Percentiles rank a stretch among this genome's conserved stretches.
These are phyloP conservation scores for Ophiocordyceps australis DNA, from an alignment of 2,329 filamentous ascomycete species.

Conservation along the genomic window DNA sequence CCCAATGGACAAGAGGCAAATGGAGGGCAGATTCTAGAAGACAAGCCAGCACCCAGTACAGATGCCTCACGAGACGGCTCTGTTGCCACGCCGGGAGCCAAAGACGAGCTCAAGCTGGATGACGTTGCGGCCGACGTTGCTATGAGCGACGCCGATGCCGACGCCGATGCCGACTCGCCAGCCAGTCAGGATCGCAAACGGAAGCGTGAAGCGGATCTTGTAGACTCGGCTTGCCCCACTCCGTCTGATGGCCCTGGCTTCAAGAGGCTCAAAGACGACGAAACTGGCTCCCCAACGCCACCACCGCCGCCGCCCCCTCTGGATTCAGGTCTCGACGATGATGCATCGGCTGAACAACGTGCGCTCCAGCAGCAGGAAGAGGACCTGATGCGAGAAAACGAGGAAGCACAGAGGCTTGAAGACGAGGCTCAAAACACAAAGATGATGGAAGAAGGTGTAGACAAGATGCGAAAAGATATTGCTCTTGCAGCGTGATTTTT, in stretches of 20 bases:
- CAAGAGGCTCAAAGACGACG: slow-evolving; percentile 32
- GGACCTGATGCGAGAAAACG: slow-evolving; percentile 31
- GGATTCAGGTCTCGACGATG: slow-evolving; percentile 16
- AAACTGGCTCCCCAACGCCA: slow-evolving; percentile 23
- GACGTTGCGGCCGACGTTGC: slow-evolving; percentile 17
- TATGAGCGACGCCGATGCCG: slow-evolving; percentile 22
- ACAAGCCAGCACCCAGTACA: slow-evolving; percentile 3
- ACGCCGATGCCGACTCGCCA: slow-evolving; percentile 23
- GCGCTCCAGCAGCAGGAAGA: slow-evolving; percentile 30
- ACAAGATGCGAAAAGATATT: slow-evolving; percentile 7
- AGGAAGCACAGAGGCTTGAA: slow-evolving; percentile 32
- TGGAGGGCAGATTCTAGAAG: slow-evolving; percentile 1
- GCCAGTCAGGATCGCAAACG: slow-evolving; percentile 40
- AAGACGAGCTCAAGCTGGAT: slow-evolving; percentile 2
- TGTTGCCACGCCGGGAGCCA: slow-evolving; percentile 4
- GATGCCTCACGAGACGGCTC: not conserved
- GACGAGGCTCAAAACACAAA: slow-evolving; percentile 21
- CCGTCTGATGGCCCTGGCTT: slow-evolving; percentile 37
- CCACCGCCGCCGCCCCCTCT: slow-evolving; percentile 27
- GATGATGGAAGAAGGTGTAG: slow-evolving; percentile 8
- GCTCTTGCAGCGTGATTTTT: slow-evolving; percentile 3
- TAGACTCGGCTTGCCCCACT: slow-evolving; percentile 23
- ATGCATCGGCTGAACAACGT: slow-evolving; percentile 21
- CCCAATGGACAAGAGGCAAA: slow-evolving; percentile 1
- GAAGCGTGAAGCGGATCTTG: slow-evolving; percentile 30